Evolutionary conservation across 129 eudicot species (phyloP), one percentile per base, ranked within the genome.

Genomic region (Pseudognaphalium luteoalbum): DNA sequence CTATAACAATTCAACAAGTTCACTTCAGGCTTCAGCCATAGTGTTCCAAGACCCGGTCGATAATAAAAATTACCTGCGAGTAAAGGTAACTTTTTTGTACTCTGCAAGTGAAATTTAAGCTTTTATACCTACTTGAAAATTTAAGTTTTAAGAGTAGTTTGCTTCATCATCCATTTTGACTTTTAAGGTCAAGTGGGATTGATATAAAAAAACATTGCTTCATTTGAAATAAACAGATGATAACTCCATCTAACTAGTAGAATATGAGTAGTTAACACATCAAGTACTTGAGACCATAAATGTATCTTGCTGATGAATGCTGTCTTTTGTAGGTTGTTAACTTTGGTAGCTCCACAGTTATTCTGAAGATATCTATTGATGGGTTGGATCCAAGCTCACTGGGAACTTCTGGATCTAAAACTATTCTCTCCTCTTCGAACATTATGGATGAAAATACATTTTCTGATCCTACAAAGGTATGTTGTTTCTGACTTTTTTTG

Each of bases 361-460:
- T 63, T 80, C 72, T 95, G 19, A 85, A 76, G 80, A 73, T 91
- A 21, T 67, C 78, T 14, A 35, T 89, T n/a, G 81, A 76, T n/a
- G 97, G 91, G 14, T 11, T 95, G 71, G 92, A 84, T 71, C 78
- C 66, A n/a, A 81, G 74, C 42, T 80, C 79, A 37, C 54, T 85
- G 12, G 83, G 77, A 16, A 15, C 74, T 35, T 44, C 68, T 19
- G 94, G 87, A 10, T 82, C 91, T 11, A 82, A 66, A 81, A 87
- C 92, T 19, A 80, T 84, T 44, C 86, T 95, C 42, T 77, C 89
- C 6, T 95, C 99, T 51, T 44, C 66, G 6, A 81, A 82, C 47
- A 74, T 83, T 20, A 88, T 59, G 87, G 98, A 88, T 78, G 98
- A 93, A 73, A 93, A 93, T 77, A 80, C 97, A 41, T 88, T 93